Evolutionary conservation across 192 early-diverging fungal genomes (phyloP).

Genomic region (Podila epigama): DNA sequence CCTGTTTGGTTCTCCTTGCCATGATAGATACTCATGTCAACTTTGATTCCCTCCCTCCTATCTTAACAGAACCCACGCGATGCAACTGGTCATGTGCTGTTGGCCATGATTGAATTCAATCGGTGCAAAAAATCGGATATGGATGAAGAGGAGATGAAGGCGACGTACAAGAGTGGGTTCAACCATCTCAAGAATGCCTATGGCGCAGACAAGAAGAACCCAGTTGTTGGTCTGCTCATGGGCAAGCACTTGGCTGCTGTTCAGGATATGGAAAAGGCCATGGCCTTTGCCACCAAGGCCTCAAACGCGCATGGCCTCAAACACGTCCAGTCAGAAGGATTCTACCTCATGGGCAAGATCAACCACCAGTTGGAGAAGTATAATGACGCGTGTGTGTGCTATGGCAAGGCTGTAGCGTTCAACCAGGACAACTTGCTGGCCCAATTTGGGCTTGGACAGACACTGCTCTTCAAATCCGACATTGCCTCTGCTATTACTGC

Average conservation of each 20-base stretch:
- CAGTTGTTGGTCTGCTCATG: slow-evolving; percentile 53
- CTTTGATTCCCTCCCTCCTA: background rate
- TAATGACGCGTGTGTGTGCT: slow-evolving; percentile 71
- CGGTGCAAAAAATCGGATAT: slow-evolving; percentile 58
- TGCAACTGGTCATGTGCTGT: slow-evolving; percentile 71
- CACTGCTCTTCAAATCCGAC: slow-evolving; percentile 62
- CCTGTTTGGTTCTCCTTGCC: no score
- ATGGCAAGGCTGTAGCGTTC: slow-evolving; percentile 66
- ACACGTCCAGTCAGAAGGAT: slow-evolving; percentile 41
- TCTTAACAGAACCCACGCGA: slow-evolving; percentile 62
- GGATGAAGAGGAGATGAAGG: slow-evolving; percentile 50
- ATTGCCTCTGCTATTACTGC: slow-evolving; percentile 53
- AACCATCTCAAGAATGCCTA: slow-evolving; percentile 60
- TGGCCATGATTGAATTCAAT: slow-evolving; percentile 86
- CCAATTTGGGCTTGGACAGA: slow-evolving; percentile 82
- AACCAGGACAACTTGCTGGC: slow-evolving; percentile 73
- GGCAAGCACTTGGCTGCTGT: slow-evolving; percentile 39
- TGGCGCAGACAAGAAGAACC: slow-evolving; percentile 58
- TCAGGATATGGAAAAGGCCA: slow-evolving; percentile 27
- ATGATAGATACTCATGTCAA: background rate
- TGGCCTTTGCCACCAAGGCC: slow-evolving; percentile 38
- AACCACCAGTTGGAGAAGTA: slow-evolving; percentile 41
- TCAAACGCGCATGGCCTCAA: slow-evolving; percentile 38
- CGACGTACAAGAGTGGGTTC: slow-evolving; percentile 53
- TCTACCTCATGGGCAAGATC: slow-evolving; percentile 45